These are phyloP conservation scores for Collybia mongolica DNA, from an alignment of 768 basidiomycete genomes.

Conservation along the genomic window DNA sequence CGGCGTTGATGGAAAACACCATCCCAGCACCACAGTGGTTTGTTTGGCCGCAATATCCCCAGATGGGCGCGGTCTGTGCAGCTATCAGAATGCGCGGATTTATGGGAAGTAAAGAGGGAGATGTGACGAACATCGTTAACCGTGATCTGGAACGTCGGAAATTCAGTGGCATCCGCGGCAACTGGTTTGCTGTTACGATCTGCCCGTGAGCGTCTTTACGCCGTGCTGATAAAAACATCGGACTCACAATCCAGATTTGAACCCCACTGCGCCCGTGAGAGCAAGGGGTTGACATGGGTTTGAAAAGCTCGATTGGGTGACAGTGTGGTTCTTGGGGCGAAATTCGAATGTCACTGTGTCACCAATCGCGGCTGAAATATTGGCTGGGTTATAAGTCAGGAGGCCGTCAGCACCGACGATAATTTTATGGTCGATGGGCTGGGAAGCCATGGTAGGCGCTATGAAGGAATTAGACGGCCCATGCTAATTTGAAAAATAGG, in stretches of 20 bases:
- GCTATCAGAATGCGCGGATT: background rate
- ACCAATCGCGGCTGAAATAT: slow-evolving; percentile 37
- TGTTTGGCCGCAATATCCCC: slow-evolving; percentile 56
- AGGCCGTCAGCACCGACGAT: slow-evolving; percentile 35
- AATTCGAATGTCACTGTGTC: slow-evolving; percentile 46
- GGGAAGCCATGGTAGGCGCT: slow-evolving; percentile 14
- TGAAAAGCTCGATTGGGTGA: slow-evolving; percentile 39
- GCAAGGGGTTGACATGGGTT: slow-evolving; percentile 31
- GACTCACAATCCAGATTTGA: slow-evolving; percentile 45
- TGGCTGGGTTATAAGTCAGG: slow-evolving; percentile 33
- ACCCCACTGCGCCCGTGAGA: slow-evolving; percentile 25
- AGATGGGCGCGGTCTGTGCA: slow-evolving; percentile 46
- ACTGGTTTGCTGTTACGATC: slow-evolving; percentile 38
- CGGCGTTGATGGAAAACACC: slow-evolving; percentile 65
- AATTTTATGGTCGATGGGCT: slow-evolving; percentile 33
- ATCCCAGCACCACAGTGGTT: slow-evolving; percentile 57
- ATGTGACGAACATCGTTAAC: slow-evolving; percentile 40
- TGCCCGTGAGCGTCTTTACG: background rate
- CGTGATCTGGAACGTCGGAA: slow-evolving; percentile 47
- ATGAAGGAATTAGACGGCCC: background rate
- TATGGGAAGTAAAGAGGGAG: background rate
- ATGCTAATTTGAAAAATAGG: background rate
- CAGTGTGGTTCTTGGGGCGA: slow-evolving; percentile 47
- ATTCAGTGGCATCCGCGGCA: slow-evolving; percentile 30
- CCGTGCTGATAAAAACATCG: background rate